phyloP scores from a whole-genome alignment of 2,329 filamentous ascomycete genomes.

The Nemania sp. region DNA sequence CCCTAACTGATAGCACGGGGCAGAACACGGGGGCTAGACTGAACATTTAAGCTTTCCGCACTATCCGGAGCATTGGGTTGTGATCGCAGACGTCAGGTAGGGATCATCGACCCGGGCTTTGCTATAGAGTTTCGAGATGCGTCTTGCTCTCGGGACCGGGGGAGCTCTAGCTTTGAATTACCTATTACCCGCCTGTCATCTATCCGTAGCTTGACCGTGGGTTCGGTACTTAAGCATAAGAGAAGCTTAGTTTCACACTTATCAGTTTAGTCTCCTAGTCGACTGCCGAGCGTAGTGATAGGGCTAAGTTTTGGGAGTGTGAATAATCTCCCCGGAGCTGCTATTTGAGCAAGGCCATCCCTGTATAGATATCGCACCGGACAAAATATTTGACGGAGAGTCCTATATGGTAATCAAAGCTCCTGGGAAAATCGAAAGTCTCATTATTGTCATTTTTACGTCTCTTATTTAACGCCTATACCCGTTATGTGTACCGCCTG shows the following conservation, averaged over 20 bases:
- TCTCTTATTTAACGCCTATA: too few relatives aligned
- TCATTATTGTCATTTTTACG: too few relatives aligned
- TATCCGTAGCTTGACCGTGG: too few relatives aligned
- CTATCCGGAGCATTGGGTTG: constrained; percentile 2
- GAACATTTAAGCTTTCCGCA: constrained; percentile 7
- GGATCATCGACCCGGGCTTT: constrained; percentile 10
- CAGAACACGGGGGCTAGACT: background rate
- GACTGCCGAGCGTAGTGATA: too few relatives aligned
- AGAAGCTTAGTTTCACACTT: background rate
- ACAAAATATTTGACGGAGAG: background rate
- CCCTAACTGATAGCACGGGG: constrained; percentile 1
- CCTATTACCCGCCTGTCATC: background rate
- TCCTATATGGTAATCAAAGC: too few relatives aligned
- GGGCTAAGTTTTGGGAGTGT: too few relatives aligned
- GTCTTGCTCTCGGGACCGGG: background rate
- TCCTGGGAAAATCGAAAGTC: too few relatives aligned
- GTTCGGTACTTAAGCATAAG: too few relatives aligned
- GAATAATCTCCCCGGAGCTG: too few relatives aligned
- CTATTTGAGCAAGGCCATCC: background rate
- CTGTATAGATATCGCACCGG: background rate
- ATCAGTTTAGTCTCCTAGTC: too few relatives aligned
- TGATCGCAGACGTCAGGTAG: constrained; percentile 14
- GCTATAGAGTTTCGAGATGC: constrained; percentile 12
- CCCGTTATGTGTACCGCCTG: too few relatives aligned
- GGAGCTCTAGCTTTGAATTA: background rate